Conservation (phyloP, 352 stramenopile genomes). For the Globisporangium canariense region DNA sequence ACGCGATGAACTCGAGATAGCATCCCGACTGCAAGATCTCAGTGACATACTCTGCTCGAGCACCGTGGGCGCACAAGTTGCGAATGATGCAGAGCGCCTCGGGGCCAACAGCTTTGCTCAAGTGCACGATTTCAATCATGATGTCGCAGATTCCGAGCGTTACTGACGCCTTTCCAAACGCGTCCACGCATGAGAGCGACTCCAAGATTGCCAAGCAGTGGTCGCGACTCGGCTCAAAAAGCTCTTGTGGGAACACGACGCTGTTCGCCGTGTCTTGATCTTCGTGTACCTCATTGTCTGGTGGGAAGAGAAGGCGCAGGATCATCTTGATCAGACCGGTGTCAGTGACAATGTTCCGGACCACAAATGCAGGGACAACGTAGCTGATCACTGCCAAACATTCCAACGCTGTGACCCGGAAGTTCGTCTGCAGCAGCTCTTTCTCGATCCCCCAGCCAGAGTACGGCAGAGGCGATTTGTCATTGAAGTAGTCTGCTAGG, state of each 20-base stretch:
- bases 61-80: slow-evolving; percentile 56
- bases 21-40: slow-evolving; percentile 71
- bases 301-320: slow-evolving; percentile 67
- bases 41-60: slow-evolving; percentile 39
- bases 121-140: slow-evolving; percentile 70
- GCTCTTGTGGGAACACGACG: slow-evolving; percentile 47
- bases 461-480: slow-evolving; percentile 40
- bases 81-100: slow-evolving; percentile 57
- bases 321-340: slow-evolving; percentile 68
- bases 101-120: slow-evolving; percentile 49
- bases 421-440: slow-evolving; percentile 42
- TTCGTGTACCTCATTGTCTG: slow-evolving; percentile 76
- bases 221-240: slow-evolving; percentile 60
- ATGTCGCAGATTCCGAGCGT: slow-evolving; percentile 72
- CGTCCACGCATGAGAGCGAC: slow-evolving; percentile 50
- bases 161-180: slow-evolving; percentile 48
- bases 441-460: slow-evolving; percentile 54
- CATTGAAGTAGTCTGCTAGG: slow-evolving; percentile 25
- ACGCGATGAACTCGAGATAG: slow-evolving; percentile 80
- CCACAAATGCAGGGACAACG: slow-evolving; percentile 53
- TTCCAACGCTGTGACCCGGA: slow-evolving; percentile 60
- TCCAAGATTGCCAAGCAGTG: slow-evolving; percentile 60
- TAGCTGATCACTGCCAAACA: slow-evolving; percentile 59
- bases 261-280: slow-evolving; percentile 45
- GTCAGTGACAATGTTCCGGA: slow-evolving; percentile 52